Evolutionary conservation across 2,329 filamentous ascomycete species (phyloP), one percentile per base, ranked within the genome.

Genomic region (Alternaria ethzedia): DNA sequence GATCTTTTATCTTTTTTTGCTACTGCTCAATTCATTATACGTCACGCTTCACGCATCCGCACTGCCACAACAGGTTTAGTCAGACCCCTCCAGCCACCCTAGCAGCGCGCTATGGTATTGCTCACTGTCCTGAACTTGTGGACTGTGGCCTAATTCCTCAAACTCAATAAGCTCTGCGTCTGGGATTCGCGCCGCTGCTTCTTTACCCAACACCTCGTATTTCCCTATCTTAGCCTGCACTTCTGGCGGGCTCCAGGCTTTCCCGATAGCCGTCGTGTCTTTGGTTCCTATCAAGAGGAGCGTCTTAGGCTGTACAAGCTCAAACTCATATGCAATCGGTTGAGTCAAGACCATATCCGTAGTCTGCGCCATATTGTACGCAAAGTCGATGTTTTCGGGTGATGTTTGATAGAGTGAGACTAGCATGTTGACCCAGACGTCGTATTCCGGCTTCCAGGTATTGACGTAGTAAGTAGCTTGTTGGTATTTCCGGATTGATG

Each of bases 331-430:
- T 21, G 82, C 79, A 11, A 87, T 78, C 2, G 86, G 85, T 61
- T 85, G 83, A 20, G 83, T 85, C 58, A 87, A 78, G n/a, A 87
- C 82, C 78, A 86, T 83, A 69, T 87, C 86, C n/a, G 85, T 84
- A 15, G 83, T 80, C 46, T 81, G 81, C 20, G 85, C 86, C 78
- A 85, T 83, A 67, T 83, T 82, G 57, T 75, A 82, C 15, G 83
- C 78, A 63, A 83, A 87, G 32, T 76, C 75, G 1, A 45, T 45
- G 23, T 77, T 70, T 30, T 81, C 82, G 26, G 79, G 78, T 7
- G 85, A 82, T 5, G 57, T 54, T 57, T 80, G 66, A 76, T 88
- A 88, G 54, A 87, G 80, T 59, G 83, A 82, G 61, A 82, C 79
- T 15, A 86, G 80, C 86, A 88, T 87, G 46, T 82, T 80, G 54